These are phyloP conservation scores for Talaromyces adpressus DNA, from an alignment of 495 filamentous ascomycete species.

Conservation along the genomic window DNA sequence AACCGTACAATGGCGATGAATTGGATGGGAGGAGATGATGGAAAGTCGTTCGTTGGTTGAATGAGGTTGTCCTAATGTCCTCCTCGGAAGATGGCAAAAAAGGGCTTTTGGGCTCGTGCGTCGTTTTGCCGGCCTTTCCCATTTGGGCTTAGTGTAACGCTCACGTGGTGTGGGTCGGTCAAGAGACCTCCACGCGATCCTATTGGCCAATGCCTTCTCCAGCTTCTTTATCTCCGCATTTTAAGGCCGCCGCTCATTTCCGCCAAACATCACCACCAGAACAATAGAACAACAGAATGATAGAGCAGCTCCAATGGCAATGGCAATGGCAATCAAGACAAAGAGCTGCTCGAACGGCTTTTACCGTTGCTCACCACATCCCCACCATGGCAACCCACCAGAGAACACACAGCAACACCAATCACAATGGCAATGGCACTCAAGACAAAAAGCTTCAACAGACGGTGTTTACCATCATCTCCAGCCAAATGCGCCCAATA, in stretches of 20 bases:
- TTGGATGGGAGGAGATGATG: not conserved
- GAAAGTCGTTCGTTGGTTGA: not conserved
- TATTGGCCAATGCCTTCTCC: not conserved
- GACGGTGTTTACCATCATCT: not conserved
- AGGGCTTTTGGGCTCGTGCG: not conserved
- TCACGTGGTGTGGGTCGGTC: not conserved
- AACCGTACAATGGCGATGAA: not conserved
- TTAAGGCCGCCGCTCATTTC: not conserved
- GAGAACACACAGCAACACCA: not conserved
- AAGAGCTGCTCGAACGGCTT: not conserved
- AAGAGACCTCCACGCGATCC: not conserved
- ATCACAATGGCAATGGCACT: not conserved
- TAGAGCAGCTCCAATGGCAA: not conserved
- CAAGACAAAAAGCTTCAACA: not conserved
- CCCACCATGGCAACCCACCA: not conserved
- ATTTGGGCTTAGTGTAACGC: not conserved
- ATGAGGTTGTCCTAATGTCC: not conserved
- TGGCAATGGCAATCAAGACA: not conserved
- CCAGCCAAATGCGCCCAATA: not conserved
- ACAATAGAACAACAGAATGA: not conserved
- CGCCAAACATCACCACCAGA: not conserved
- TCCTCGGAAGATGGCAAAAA: not conserved
- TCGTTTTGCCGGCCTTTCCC: not conserved
- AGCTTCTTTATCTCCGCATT: conserved; percentile 1
- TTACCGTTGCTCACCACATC: not conserved